phyloP scores from a whole-genome alignment of 306 rosid genomes.

The Cucurbita pepo region DNA sequence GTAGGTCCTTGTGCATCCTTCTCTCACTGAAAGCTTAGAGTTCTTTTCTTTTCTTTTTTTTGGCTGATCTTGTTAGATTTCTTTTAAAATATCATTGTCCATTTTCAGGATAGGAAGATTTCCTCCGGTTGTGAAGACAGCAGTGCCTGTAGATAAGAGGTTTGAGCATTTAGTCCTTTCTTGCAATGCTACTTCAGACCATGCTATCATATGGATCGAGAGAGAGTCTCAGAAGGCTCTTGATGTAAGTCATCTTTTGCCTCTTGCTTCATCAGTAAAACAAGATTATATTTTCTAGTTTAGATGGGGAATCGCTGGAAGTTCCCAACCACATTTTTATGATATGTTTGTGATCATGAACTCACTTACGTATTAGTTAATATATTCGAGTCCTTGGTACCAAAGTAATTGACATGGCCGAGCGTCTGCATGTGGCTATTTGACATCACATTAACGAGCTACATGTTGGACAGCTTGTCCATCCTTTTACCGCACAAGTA shows the following conservation, averaged over 20 bases:
- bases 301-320: background rate
- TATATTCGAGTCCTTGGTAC: background rate
- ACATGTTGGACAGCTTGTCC: background rate
- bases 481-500: background rate
- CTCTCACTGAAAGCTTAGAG: background rate
- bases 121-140: conserved; percentile 90
- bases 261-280: background rate
- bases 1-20: background rate
- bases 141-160: conserved; percentile 96
- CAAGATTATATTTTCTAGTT: background rate
- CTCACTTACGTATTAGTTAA: background rate
- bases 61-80: background rate
- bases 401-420: background rate
- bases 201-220: conserved; percentile 85
- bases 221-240: conserved; percentile 70
- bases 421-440: background rate
- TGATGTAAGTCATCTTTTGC: conserved; percentile 39
- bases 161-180: conserved; percentile 87
- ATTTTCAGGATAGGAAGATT: conserved; percentile 64
- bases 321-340: background rate
- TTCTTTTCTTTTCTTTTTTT: background rate
- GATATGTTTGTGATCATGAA: background rate
- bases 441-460: background rate
- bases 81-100: background rate
- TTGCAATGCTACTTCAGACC: conserved; percentile 76